Evolutionary conservation across 495 filamentous ascomycete genomes (phyloP).

Genomic region (Aspergillus olivimuriae): DNA sequence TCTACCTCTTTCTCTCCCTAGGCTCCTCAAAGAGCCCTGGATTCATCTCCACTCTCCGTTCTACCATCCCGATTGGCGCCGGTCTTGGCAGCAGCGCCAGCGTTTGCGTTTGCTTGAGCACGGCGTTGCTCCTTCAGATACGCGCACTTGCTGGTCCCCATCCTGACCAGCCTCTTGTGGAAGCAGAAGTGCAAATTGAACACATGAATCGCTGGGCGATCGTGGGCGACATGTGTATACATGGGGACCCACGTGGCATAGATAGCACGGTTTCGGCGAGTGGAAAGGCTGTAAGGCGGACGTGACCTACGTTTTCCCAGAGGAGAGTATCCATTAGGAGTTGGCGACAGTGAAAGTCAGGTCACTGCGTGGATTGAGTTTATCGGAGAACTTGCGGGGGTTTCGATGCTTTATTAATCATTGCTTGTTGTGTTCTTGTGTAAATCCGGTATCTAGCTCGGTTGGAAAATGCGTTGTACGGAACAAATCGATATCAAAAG

Average conservation of each 20-base stretch:
- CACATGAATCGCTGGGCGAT: slow-evolving; percentile 97
- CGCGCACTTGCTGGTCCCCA: slow-evolving; percentile 83
- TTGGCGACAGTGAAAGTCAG: too few relatives aligned
- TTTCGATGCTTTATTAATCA: too few relatives aligned
- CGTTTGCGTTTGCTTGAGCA: slow-evolving; percentile 81
- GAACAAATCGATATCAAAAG: too few relatives aligned
- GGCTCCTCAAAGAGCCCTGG: slow-evolving; percentile 69
- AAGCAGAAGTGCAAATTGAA: slow-evolving; percentile 79
- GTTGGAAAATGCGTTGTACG: too few relatives aligned
- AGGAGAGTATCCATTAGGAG: too few relatives aligned
- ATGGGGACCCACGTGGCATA: slow-evolving; percentile 91
- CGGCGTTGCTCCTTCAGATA: slow-evolving; percentile 82
- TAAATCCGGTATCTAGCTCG: too few relatives aligned
- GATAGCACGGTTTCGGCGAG: slow-evolving; percentile 95
- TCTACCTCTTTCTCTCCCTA: slow-evolving; percentile 89
- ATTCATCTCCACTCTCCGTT: slow-evolving; percentile 84
- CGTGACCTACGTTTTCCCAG: too few relatives aligned
- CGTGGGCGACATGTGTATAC: slow-evolving; percentile 93
- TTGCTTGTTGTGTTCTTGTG: too few relatives aligned
- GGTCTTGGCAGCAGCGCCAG: slow-evolving; percentile 91
- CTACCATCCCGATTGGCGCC: slow-evolving; percentile 87
- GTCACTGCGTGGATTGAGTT: too few relatives aligned
- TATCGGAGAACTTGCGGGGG: too few relatives aligned
- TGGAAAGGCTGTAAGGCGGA: slow-evolving; percentile 93
- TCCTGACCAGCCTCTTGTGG: slow-evolving; percentile 73